Percentiles rank a stretch among this genome's conserved stretches.
phyloP scores from a whole-genome alignment of 345 rosid species.

The Eucalyptus brandiana region DNA sequence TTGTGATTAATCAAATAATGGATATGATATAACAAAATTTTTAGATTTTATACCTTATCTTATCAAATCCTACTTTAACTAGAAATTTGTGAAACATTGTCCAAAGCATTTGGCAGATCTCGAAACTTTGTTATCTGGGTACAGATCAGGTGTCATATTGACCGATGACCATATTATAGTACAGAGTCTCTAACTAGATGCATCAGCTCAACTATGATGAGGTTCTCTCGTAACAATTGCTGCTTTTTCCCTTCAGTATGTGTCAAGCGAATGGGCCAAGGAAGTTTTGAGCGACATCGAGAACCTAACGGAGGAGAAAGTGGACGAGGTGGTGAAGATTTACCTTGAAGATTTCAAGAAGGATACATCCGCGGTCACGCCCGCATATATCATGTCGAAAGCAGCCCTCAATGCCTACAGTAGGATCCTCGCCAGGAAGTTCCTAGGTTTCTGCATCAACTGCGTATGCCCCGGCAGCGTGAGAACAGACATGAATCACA shows the following conservation, averaged over 20 bases:
- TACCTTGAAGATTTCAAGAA: not conserved
- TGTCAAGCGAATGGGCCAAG: not conserved
- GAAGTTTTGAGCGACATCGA: not conserved
- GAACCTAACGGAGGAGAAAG: not conserved
- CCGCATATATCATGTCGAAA: constrained; percentile 25
- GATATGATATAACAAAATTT: no score
- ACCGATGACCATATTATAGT: not conserved
- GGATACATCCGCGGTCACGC: not conserved
- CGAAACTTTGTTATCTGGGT: not conserved
- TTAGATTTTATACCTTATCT: no score
- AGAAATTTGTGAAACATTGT: no score
- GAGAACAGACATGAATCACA: constrained; percentile 22
- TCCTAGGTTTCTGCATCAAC: constrained; percentile 18
- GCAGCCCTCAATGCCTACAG: constrained; percentile 32
- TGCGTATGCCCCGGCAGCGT: constrained; percentile 42
- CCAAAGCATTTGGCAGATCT: not conserved
- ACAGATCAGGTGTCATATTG: not conserved
- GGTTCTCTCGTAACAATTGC: not conserved
- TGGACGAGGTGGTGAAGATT: not conserved
- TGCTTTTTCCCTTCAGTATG: not conserved
- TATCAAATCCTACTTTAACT: no score
- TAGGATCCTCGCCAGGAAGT: constrained; percentile 24
- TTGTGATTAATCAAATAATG: no score
- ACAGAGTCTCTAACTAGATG: not conserved
- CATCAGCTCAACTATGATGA: not conserved